Percentiles rank a stretch among this genome's conserved stretches.
phyloP scores from a whole-genome alignment of 31 red algal species.

The Bonnemaisonia californica region DNA sequence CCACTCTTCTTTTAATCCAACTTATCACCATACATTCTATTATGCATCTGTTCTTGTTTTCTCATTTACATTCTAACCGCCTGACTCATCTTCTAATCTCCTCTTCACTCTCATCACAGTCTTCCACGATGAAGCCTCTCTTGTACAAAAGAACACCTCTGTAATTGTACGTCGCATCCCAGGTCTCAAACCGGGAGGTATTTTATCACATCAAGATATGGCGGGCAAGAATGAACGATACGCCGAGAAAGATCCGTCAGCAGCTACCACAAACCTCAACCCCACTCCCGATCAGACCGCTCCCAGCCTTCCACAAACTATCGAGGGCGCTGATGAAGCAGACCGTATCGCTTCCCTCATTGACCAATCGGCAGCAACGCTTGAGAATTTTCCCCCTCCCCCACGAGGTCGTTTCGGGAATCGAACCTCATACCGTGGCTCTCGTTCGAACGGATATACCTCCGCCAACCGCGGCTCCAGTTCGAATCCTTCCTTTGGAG shows the following conservation, averaged over 20 bases:
- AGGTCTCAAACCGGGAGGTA: conserved; percentile 83
- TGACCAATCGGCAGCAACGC: conserved; percentile 48
- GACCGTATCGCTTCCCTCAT: conserved; percentile 84
- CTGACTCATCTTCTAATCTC: conserved; percentile 7
- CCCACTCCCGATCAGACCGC: conserved; percentile 34
- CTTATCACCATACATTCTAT: background rate
- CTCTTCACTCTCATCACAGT: conserved; percentile 41
- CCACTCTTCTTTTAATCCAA: conserved; percentile 3
- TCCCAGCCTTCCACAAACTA: conserved; percentile 40
- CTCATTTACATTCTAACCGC: conserved; percentile 22
- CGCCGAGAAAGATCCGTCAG: conserved; percentile 72
- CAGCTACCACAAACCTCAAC: conserved; percentile 3
- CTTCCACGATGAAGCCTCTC: conserved; percentile 86
- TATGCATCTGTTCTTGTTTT: conserved; percentile 5
- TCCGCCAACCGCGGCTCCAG: conserved; percentile 3
- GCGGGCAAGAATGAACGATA: conserved; percentile 98
- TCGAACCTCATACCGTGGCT: conserved; percentile 29
- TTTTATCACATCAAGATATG: conserved; percentile 87
- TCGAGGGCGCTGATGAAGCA: conserved; percentile 84
- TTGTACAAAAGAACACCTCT: conserved; percentile 97
- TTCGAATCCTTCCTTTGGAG: conserved; percentile 13
- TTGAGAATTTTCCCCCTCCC: conserved; percentile 64
- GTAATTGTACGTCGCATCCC: conserved; percentile 95
- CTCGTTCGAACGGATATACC: conserved; percentile 10
- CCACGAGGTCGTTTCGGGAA: conserved; percentile 49